Conservation (phyloP, 352 stramenopile species). For the Pythium folliculosum region DNA sequence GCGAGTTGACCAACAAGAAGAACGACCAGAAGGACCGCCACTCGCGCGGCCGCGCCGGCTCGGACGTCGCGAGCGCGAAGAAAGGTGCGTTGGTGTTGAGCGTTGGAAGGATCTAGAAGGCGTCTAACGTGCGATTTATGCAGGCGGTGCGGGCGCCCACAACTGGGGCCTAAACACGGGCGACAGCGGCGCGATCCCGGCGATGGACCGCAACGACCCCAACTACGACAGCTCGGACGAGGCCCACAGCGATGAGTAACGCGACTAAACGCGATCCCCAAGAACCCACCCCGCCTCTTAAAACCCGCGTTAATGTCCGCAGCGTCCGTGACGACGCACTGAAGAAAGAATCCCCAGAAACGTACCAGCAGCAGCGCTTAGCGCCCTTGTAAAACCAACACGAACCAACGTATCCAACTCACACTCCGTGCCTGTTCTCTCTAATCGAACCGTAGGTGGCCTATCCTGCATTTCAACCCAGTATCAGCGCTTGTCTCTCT, state of each 20-base stretch:
- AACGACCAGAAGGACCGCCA: slow-evolving; percentile 85
- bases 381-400: too few species aligned
- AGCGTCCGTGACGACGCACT: too few species aligned
- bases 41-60: slow-evolving; percentile 61
- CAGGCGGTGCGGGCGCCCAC: slow-evolving; percentile 80
- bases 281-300: background rate
- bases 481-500: too few species aligned
- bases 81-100: slow-evolving; percentile 43
- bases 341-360: background rate
- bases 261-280: background rate
- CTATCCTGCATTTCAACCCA: too few species aligned
- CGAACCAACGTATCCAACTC: background rate
- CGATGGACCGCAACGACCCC: slow-evolving; percentile 70
- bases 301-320: background rate
- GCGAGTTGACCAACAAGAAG: slow-evolving; percentile 84
- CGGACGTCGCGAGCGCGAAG: slow-evolving; percentile 45
- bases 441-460: background rate
- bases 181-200: slow-evolving; percentile 39
- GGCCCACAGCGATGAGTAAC: slow-evolving; percentile 3
- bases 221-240: slow-evolving; percentile 65
- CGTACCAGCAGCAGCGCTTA: too few species aligned
- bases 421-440: background rate
- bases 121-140: slow-evolving; percentile 4
- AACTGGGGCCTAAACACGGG: slow-evolving; percentile 69
- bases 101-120: background rate